Evolutionary conservation across 176 grass and related monocot genomes (phyloP), one percentile per base, ranked within the genome.

Genomic region (Carex cristatella): DNA sequence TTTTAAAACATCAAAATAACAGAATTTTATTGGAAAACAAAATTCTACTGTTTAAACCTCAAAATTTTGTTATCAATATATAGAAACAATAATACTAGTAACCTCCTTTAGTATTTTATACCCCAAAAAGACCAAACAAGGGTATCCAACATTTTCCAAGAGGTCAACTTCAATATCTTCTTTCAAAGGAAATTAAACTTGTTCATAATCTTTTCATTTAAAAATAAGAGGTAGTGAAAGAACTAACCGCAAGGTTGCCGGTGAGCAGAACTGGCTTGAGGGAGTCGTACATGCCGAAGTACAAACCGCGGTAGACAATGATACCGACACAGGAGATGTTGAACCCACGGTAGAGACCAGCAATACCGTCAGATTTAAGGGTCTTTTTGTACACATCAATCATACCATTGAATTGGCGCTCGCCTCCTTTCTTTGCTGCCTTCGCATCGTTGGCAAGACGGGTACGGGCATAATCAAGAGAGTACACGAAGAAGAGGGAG

Each of bases 281-380:
- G 13, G 90, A 92, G 51, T 89, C 90, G 0, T 92, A 92, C 90
- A 92, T 92, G 61, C 90, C 90, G 56, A 92, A 92, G 81, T 92
- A 92, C 10, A 92, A 67, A 42, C 90, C 90, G 16, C 90, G 85
- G 85, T 92, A 92, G 35, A 92, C 90, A 79, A 92, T 92, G 82
- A 92, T 92, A 16, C 90, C 90, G 3, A 89, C 90, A 85, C 90
- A 89, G 28, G 90, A 92, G 53, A 92, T 87, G 70, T 42, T 92
- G 74, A 92, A 92, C 70, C 90, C 90, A 82, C 88, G 87, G 85
- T 92, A 92, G 33, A 92, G 82, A 53, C 90, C 90, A 18, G 53
- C 62, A 15, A 92, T 70, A 85, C 90, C 90, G 79, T 92, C 90
- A 72, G 79, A 74, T 10, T 68, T 68, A 44, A 89, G 37, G 53